A percentile compares a stretch with the other conserved stretches of the same genome.
These are phyloP conservation scores for Auricularia heimuer DNA, from an alignment of 768 basidiomycete genomes.

Conservation along the genomic window DNA sequence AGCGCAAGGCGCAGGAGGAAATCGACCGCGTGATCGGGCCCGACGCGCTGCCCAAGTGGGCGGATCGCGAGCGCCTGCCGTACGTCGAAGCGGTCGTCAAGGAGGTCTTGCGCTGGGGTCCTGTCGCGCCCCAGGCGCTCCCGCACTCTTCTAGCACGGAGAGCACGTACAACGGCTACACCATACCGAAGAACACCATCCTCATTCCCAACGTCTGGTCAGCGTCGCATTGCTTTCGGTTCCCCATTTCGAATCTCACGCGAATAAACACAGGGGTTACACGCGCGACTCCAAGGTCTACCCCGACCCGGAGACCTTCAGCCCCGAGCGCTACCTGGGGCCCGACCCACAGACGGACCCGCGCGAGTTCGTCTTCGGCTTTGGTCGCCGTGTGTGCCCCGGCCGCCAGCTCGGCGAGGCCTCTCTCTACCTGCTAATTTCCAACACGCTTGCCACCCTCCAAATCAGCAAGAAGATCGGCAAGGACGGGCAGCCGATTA, in stretches of 20 bases:
- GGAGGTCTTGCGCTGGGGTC: slow-evolving; percentile 16
- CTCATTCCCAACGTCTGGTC: slow-evolving; percentile 14
- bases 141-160: neutral
- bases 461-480: slow-evolving; percentile 6
- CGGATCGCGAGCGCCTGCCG: slow-evolving; percentile 8
- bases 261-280: slow-evolving; percentile 2
- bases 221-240: neutral
- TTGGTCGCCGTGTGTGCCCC: slow-evolving; percentile 18
- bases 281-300: slow-evolving; percentile 9
- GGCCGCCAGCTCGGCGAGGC: slow-evolving; percentile 15
- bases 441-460: slow-evolving; percentile 13
- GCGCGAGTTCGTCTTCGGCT: slow-evolving; percentile 14
- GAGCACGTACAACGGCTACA: slow-evolving; percentile 5
- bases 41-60: neutral
- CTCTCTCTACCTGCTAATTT: slow-evolving; percentile 13
- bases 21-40: slow-evolving; percentile 17
- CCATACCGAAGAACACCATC: slow-evolving; percentile 12
- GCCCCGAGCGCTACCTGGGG: slow-evolving; percentile 16
- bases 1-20: slow-evolving; percentile 17
- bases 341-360: slow-evolving; percentile 12
- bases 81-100: slow-evolving; percentile 14
- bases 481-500: neutral
- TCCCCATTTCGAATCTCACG: neutral
- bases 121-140: slow-evolving; percentile 8
- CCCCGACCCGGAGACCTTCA: slow-evolving; percentile 9